phyloP scores from a whole-genome alignment of 495 filamentous ascomycete species.

The Neurospora sp. region DNA sequence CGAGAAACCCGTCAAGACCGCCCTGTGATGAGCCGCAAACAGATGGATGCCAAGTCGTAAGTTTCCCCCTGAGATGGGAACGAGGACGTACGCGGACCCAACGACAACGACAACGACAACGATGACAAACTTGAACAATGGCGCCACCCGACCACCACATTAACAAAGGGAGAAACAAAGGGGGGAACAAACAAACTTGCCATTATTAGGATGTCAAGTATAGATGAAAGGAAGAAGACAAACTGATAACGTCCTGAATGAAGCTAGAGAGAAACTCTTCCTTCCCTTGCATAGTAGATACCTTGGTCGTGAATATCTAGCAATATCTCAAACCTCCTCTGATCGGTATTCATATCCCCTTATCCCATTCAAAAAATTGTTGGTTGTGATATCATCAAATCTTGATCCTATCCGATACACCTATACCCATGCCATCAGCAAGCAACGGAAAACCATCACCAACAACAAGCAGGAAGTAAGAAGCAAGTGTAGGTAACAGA shows the following conservation, averaged over 20 bases:
- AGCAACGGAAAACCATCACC: neutral
- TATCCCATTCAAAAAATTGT: too few relatives aligned
- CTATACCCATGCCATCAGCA: neutral
- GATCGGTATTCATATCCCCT: too few relatives aligned
- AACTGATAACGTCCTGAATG: neutral
- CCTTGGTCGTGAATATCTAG: neutral
- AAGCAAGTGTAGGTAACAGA: neutral
- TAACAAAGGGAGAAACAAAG: neutral
- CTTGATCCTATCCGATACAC: too few relatives aligned
- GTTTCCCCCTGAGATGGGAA: neutral
- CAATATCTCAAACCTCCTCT: neutral
- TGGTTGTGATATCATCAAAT: too few relatives aligned
- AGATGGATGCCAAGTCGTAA: neutral
- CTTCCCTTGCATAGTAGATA: neutral
- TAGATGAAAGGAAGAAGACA: neutral
- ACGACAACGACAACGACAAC: neutral
- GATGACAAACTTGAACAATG: neutral
- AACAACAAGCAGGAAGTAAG: neutral
- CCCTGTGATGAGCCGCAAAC: neutral
- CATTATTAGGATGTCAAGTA: neutral
- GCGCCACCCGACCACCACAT: neutral
- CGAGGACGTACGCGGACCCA: too few relatives aligned
- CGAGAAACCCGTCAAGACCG: neutral
- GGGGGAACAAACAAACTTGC: neutral
- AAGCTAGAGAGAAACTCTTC: neutral